Evolutionary conservation across 1,284 basidiomycete genomes (phyloP).

Genomic region (Tilletia caries): DNA sequence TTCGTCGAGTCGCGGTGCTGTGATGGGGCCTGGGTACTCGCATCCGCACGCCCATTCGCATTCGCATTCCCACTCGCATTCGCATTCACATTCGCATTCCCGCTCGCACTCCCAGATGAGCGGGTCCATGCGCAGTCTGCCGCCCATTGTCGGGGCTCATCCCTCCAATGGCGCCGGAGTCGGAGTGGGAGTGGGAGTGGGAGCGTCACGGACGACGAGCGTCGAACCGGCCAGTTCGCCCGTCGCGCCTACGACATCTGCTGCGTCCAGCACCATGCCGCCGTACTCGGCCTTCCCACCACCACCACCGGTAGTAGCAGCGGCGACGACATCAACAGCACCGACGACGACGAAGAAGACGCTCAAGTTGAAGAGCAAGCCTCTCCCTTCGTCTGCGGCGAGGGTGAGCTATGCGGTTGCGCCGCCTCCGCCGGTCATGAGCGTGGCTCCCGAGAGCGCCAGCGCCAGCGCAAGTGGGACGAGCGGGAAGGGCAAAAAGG

Average conservation of each 20-base stretch:
- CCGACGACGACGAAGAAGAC: not conserved
- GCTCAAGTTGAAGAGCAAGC: constrained; percentile 7
- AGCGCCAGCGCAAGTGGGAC: not conserved
- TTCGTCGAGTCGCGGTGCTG: no score
- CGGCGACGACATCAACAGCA: no score
- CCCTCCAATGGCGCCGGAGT: no score
- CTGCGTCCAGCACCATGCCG: not conserved
- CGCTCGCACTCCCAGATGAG: no score
- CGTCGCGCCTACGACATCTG: not conserved
- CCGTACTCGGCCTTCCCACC: not conserved
- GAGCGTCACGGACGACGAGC: not conserved
- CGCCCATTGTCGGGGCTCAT: no score
- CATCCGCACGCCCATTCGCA: no score
- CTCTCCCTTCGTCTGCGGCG: not conserved
- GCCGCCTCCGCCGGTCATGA: not conserved
- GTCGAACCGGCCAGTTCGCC: not conserved
- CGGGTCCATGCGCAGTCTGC: no score
- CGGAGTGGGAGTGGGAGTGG: no score
- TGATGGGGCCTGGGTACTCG: no score
- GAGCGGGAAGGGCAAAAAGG: not conserved
- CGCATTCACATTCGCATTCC: no score
- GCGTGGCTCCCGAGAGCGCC: no score
- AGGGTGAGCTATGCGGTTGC: not conserved
- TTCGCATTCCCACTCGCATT: no score
- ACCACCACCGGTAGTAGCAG: not conserved